Conservation (phyloP, 1,284 basidiomycete genomes). For the Cystobasidiaceae sp. region DNA sequence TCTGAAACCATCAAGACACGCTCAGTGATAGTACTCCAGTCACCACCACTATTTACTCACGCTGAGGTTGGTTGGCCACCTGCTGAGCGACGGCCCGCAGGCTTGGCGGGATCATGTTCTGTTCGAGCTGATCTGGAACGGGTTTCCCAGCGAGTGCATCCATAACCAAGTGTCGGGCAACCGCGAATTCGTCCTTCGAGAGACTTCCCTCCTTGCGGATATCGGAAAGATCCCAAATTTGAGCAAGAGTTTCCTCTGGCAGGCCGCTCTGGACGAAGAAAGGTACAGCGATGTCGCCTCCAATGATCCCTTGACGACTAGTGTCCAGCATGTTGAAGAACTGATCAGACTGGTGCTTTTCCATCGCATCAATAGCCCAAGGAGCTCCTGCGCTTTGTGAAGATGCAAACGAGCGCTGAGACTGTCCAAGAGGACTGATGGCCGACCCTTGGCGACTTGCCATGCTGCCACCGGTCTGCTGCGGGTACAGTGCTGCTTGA, state of each 20-base stretch:
- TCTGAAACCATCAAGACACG: neutral
- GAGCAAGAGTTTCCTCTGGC: constrained; percentile 75
- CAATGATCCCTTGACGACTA: constrained; percentile 71
- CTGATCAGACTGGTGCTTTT: constrained; percentile 73
- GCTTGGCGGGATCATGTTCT: constrained; percentile 72
- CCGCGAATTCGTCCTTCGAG: constrained; percentile 88
- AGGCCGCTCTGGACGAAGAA: constrained; percentile 93
- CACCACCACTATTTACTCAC: neutral
- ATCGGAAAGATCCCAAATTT: constrained; percentile 93
- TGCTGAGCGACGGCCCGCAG: constrained; percentile 51
- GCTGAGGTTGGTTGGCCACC: constrained; percentile 24
- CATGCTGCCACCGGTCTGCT: constrained; percentile 56
- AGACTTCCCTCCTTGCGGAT: constrained; percentile 81
- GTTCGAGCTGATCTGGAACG: constrained; percentile 66
- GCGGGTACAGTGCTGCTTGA: constrained; percentile 41
- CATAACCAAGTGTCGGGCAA: constrained; percentile 93
- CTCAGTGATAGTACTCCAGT: constrained; percentile 6
- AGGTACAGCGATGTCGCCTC: constrained; percentile 89
- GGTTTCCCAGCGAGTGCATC: constrained; percentile 77
- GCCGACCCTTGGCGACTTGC: constrained; percentile 16
- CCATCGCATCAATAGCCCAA: constrained; percentile 81
- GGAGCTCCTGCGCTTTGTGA: constrained; percentile 33
- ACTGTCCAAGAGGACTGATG: neutral
- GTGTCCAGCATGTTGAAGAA: constrained; percentile 81
- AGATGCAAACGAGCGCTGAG: neutral